Percentiles rank a stretch among this genome's conserved stretches.
These are phyloP conservation scores for Zymoseptoria brevis DNA, from an alignment of 2,329 filamentous ascomycete genomes.

Conservation along the genomic window DNA sequence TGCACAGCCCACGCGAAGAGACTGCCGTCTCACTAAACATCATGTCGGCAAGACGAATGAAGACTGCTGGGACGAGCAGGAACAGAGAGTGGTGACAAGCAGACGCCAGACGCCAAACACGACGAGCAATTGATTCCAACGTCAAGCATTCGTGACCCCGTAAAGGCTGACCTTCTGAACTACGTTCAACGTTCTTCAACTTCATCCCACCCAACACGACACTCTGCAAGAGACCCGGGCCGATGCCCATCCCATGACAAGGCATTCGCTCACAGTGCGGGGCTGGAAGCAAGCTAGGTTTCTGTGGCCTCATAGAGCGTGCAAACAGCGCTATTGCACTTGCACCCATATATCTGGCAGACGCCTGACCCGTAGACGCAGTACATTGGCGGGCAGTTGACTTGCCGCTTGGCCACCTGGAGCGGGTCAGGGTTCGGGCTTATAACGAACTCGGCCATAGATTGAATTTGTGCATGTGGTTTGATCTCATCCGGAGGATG, in stretches of 20 bases:
- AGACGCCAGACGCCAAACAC: background rate
- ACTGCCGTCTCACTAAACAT: background rate
- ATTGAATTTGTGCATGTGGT: background rate
- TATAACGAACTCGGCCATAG: background rate
- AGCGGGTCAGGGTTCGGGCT: background rate
- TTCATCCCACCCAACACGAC: background rate
- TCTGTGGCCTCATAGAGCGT: background rate
- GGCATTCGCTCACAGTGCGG: background rate
- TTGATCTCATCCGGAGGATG: background rate
- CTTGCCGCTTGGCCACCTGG: background rate
- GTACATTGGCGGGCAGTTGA: background rate
- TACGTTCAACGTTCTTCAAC: background rate
- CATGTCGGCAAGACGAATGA: background rate
- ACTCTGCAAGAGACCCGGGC: background rate
- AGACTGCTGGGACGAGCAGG: background rate
- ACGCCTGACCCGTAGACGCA: background rate
- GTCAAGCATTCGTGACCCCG: background rate
- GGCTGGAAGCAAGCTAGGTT: background rate
- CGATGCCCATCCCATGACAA: background rate
- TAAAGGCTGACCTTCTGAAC: background rate
- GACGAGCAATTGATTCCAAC: background rate
- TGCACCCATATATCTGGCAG: background rate
- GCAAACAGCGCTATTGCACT: background rate
- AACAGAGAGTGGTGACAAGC: background rate
- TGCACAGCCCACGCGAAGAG: background rate